These are phyloP conservation scores for Aegilops tauschii DNA, from an alignment of 176 grass and related monocot species.

Conservation along the genomic window DNA sequence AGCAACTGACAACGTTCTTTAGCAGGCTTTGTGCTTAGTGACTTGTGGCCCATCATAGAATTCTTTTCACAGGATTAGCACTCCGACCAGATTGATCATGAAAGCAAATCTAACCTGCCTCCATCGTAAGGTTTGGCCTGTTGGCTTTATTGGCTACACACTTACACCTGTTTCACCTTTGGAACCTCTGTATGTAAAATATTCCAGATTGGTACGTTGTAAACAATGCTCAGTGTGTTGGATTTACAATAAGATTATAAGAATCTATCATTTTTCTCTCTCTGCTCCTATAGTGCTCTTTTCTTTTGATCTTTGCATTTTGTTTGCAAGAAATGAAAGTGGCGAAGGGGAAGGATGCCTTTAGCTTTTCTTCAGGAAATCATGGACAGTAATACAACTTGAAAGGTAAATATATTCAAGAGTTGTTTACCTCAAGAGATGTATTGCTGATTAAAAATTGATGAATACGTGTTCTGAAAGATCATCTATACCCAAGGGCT, in stretches of 20 bases:
- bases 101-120: constrained; percentile 56
- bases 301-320: constrained; percentile 96
- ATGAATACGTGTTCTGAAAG: background rate
- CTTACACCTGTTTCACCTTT: constrained; percentile 49
- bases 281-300: constrained; percentile 41
- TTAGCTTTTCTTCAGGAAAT: constrained; percentile 54
- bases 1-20: constrained; percentile 75
- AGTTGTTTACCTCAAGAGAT: constrained; percentile 32
- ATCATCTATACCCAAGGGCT: background rate
- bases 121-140: constrained; percentile 58
- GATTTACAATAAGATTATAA: constrained; percentile 42
- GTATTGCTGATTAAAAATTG: constrained; percentile 29
- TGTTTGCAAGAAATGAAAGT: constrained; percentile 95
- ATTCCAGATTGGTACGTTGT: constrained; percentile 60
- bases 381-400: constrained; percentile 43
- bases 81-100: constrained; percentile 49
- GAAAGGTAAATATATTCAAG: constrained; percentile 54
- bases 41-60: constrained; percentile 45
- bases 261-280: constrained; percentile 21
- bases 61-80: constrained; percentile 59
- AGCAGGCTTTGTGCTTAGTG: constrained; percentile 64
- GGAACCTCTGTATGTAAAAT: constrained; percentile 77
- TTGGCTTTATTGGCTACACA: constrained; percentile 65
- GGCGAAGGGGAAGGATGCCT: constrained; percentile 60
- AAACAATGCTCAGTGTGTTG: constrained; percentile 49